These are phyloP conservation scores for Theileria equi DNA, from an alignment of 169 alveolate genomes.

Conservation along the genomic window DNA sequence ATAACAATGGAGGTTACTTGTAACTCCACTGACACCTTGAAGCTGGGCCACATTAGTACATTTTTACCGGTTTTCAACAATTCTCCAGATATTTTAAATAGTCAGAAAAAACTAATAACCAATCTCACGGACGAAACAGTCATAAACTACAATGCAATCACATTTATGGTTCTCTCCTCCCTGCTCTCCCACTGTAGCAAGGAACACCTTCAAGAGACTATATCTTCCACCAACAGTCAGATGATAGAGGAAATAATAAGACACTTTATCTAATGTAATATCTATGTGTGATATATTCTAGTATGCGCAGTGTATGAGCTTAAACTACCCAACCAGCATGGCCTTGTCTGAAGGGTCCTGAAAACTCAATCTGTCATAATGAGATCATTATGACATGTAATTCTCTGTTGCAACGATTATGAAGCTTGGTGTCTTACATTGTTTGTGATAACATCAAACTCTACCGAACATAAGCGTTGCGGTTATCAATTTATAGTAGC, in stretches of 20 bases:
- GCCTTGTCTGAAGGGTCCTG: slow-evolving; percentile 11
- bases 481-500: no score
- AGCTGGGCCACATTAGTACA: slow-evolving; percentile 19
- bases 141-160: slow-evolving; percentile 11
- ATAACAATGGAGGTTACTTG: slow-evolving; percentile 15
- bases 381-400: no score
- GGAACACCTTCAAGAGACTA: not conserved
- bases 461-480: no score
- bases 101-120: slow-evolving; percentile 23
- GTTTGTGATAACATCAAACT: no score
- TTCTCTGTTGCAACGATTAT: no score
- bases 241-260: not conserved
- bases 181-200: not conserved
- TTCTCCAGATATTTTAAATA: slow-evolving; percentile 6
- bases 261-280: not conserved
- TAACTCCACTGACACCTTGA: slow-evolving; percentile 3
- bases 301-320: not conserved
- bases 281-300: not conserved
- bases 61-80: slow-evolving; percentile 23
- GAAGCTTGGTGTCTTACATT: no score
- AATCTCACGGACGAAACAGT: slow-evolving; percentile 16
- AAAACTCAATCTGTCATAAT: slow-evolving; percentile 1
- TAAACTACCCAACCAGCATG: slow-evolving; percentile 13
- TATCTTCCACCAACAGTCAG: not conserved
- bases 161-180: slow-evolving; percentile 22